A percentile compares a stretch with the other conserved stretches of the same genome.
Evolutionary conservation across 2,329 filamentous ascomycete genomes (phyloP).

Genomic region (Harringtonia aguacate): DNA sequence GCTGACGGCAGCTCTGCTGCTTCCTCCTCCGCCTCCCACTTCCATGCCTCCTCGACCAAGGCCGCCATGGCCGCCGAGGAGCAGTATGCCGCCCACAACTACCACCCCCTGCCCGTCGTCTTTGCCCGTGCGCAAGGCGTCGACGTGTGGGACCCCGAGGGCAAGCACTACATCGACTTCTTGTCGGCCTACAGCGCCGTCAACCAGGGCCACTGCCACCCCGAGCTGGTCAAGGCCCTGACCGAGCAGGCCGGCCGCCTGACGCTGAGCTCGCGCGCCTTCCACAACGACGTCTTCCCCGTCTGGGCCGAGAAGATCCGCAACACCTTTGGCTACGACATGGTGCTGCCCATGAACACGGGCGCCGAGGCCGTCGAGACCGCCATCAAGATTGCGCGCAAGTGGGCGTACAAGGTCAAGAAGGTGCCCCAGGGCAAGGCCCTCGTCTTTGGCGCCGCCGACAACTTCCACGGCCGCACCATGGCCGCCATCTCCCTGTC

Average conservation of each 20-base stretch:
- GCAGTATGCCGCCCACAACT: slow-evolving; percentile 91
- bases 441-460: slow-evolving; percentile 68
- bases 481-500: slow-evolving; percentile 95
- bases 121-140: slow-evolving; percentile 78
- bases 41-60: slow-evolving; percentile 69
- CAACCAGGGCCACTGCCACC: slow-evolving; percentile 97
- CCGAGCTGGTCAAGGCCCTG: slow-evolving; percentile 83
- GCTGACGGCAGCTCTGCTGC: too few relatives aligned
- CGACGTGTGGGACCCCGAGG: slow-evolving; percentile 95
- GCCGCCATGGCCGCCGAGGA: slow-evolving; percentile 73
- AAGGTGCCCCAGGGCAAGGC: slow-evolving; percentile 77
- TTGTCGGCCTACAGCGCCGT: slow-evolving; percentile 96
- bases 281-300: slow-evolving; percentile 98
- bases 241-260: slow-evolving; percentile 80
- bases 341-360: slow-evolving; percentile 98
- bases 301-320: slow-evolving; percentile 90
- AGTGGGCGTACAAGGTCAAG: slow-evolving; percentile 98
- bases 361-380: slow-evolving; percentile 95
- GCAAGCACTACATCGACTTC: slow-evolving; percentile 92
- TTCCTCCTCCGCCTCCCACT: slow-evolving; percentile 28
- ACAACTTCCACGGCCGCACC: slow-evolving; percentile 96
- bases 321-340: slow-evolving; percentile 84
- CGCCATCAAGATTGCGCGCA: slow-evolving; percentile 87
- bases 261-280: slow-evolving; percentile 87
- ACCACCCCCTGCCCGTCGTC: slow-evolving; percentile 91